Evolutionary conservation across 2,329 filamentous ascomycete genomes (phyloP).

Genomic region (Aspergillus quadricinctus): DNA sequence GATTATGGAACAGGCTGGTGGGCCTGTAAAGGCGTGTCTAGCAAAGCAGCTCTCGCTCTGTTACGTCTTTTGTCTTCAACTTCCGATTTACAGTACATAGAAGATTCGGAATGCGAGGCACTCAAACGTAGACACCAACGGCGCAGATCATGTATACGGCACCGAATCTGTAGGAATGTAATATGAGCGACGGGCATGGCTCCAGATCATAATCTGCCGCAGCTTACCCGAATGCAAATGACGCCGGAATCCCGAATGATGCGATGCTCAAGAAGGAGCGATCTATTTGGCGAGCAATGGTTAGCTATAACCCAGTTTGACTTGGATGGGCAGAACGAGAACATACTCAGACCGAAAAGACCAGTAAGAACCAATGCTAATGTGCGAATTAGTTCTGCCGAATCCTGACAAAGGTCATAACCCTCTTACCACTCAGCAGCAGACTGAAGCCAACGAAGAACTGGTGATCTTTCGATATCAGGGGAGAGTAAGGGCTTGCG

Average conservation of each 20-base stretch:
- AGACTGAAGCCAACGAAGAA: slow-evolving; percentile 76
- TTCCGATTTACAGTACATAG: slow-evolving; percentile 36
- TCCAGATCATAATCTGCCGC: slow-evolving; percentile 14
- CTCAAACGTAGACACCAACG: slow-evolving; percentile 93
- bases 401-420: neutral
- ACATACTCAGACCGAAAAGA: slow-evolving; percentile 80
- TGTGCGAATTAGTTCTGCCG: slow-evolving; percentile 8
- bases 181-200: slow-evolving; percentile 7
- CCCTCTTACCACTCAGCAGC: slow-evolving; percentile 57
- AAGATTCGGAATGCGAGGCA: slow-evolving; percentile 21
- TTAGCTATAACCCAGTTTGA: neutral
- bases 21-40: slow-evolving; percentile 28
- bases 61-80: slow-evolving; percentile 18
- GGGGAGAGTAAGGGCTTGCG: slow-evolving; percentile 76
- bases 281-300: slow-evolving; percentile 50
- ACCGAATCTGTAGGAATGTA: slow-evolving; percentile 62
- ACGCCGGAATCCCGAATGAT: slow-evolving; percentile 78
- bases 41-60: slow-evolving; percentile 21
- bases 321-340: neutral
- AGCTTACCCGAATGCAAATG: slow-evolving; percentile 80
- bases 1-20: slow-evolving; percentile 10
- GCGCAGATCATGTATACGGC: slow-evolving; percentile 99
- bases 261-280: slow-evolving; percentile 74
- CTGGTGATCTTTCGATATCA: slow-evolving; percentile 76
- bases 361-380: slow-evolving; percentile 65